These are phyloP conservation scores for Casuarina equisetifolia DNA, from an alignment of 306 rosid species.

Conservation along the genomic window DNA sequence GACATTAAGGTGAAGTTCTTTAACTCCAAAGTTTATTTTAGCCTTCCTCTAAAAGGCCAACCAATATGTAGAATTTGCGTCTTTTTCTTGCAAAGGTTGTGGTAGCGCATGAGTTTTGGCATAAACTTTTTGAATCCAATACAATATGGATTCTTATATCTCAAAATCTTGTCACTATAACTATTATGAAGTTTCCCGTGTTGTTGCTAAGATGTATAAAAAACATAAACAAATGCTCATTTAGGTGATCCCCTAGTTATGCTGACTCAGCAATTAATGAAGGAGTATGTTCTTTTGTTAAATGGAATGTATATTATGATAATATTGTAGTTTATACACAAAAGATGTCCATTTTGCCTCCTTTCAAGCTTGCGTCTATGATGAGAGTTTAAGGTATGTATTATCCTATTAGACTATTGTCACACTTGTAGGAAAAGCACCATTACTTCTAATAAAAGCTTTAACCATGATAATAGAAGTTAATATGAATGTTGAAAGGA, in stretches of 20 bases:
- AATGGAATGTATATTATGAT: conserved; percentile 26
- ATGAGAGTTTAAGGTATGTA: conserved; percentile 85
- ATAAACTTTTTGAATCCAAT: too few relatives aligned
- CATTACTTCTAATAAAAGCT: conserved; percentile 42
- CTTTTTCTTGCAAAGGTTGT: too few relatives aligned
- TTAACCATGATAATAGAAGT: conserved; percentile 49
- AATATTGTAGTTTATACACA: conserved; percentile 26
- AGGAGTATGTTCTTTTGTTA: conserved; percentile 26
- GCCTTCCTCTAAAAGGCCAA: too few relatives aligned
- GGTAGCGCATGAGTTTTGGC: too few relatives aligned
- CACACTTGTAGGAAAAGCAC: conserved; percentile 64
- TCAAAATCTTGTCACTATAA: conserved; percentile 1
- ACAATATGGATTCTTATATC: not conserved
- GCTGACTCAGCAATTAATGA: conserved; percentile 42
- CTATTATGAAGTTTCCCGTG: too few relatives aligned
- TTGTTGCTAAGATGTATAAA: conserved; percentile 15
- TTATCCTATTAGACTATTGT: conserved; percentile 78
- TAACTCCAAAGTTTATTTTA: too few relatives aligned
- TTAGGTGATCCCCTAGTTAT: conserved; percentile 28
- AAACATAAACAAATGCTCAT: conserved; percentile 30
- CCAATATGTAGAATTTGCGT: too few relatives aligned
- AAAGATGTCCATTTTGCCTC: conserved; percentile 30
- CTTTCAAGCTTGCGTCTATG: conserved; percentile 89
- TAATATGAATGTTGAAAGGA: conserved; percentile 55
- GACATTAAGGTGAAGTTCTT: too few relatives aligned